Base-by-base conservation (phyloP, 2,329 filamentous ascomycete species). In the Pseudogymnoascus sp. region DNA sequence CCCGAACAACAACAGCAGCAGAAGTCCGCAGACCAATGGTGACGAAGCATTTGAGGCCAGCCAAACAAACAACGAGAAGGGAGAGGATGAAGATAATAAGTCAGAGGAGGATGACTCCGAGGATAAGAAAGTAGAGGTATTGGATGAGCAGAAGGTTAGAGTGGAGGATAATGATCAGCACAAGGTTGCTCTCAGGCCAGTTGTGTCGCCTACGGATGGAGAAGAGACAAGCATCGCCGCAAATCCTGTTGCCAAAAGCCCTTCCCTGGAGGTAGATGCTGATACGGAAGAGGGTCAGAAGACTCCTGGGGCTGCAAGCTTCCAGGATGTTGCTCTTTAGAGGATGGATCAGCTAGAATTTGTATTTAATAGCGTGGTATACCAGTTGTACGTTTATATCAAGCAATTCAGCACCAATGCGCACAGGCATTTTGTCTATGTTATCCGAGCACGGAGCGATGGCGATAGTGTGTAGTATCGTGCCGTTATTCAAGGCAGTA, bases 241-340 rank as follows among this genome's bases (percentile, higher is more conserved):
- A 33, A 43, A 33, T 12, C 45, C 60, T 29, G 60, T 35, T 26
- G 14, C 41, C 60, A 52, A 61, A 6, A 52, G 35, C 39, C 58
- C 33, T 60, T 41, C 58, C 52, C 29, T 60, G 60, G 62, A 58
- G 43, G 41, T 21, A 39, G 41, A 58, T 60, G 39, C 52, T 62
- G 61, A 63, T 29, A 39, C 21, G 26, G 37, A 41, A 19, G 59
- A 61, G 55, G 61, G 58, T 14, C 11, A 7, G 19, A 61, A 76
- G 43, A 82, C 81, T 6, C 79, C 83, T 2, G 78, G 76, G 16
- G 83, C 84, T 66, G 80, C 81, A 0, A 78, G 83, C n/a, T 87
- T 87, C 72, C 83, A 87, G 68, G 83, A 87, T 67, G 83, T 87
- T 55, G 82, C 81, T 64, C 74, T 87, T 68, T 87, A 76, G 19